A percentile compares a stretch with the other conserved stretches of the same genome.
phyloP scores from a whole-genome alignment of 306 rosid species.

The Gastrolobium villosum region DNA sequence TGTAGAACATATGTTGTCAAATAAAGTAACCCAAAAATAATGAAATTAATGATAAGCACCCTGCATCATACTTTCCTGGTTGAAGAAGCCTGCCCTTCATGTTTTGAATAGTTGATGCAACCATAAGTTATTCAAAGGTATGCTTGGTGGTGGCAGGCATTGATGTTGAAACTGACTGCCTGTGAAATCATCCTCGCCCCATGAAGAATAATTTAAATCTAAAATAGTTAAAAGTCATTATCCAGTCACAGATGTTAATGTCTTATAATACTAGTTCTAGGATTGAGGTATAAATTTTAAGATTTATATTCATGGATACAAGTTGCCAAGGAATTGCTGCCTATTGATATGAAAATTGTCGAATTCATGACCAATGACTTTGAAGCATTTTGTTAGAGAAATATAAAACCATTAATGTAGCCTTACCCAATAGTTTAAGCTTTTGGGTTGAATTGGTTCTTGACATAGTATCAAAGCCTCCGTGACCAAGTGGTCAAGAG shows the following conservation, averaged over 20 bases:
- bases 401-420: no score
- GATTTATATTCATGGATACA: background rate
- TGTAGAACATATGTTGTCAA: background rate
- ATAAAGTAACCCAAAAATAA: background rate
- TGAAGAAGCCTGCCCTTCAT: background rate
- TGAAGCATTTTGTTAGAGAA: background rate
- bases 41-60: background rate
- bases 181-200: background rate
- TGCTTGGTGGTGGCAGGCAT: background rate
- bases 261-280: background rate
- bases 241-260: background rate
- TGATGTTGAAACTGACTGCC: background rate
- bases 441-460: no score
- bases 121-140: background rate
- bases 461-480: no score
- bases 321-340: slow-evolving; percentile 6
- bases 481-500: no score
- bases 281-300: background rate
- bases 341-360: background rate
- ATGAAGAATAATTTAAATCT: background rate
- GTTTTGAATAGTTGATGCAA: background rate
- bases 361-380: background rate
- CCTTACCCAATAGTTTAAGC: no score
- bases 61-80: background rate
- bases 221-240: background rate